Evolutionary conservation across 345 rosid genomes (phyloP).

Genomic region (Brassica cretica): DNA sequence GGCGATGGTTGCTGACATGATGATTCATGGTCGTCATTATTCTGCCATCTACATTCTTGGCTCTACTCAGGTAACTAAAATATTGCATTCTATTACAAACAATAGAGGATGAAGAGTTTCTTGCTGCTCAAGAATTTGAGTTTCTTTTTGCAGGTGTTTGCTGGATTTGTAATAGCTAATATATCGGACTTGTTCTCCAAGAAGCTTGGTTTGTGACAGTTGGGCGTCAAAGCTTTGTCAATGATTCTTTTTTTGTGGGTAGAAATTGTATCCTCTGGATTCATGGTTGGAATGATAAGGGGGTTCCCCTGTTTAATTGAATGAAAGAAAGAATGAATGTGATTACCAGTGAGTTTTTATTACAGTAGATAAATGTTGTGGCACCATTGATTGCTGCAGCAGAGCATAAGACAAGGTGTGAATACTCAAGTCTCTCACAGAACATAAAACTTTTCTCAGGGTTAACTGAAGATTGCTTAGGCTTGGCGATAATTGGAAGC

Average conservation of each 20-base stretch:
- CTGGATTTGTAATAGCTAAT: slow-evolving; percentile 91
- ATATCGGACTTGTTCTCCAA: slow-evolving; percentile 72
- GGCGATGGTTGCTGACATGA: slow-evolving; percentile 86
- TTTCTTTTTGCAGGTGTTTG: slow-evolving; percentile 66
- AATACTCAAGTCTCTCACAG: background rate
- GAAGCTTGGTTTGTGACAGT: slow-evolving; percentile 72
- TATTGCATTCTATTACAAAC: background rate
- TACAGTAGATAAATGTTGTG: background rate
- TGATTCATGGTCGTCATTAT: slow-evolving; percentile 68
- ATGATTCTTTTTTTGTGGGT: slow-evolving; percentile 28
- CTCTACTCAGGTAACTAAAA: slow-evolving; percentile 59
- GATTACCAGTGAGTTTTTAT: slow-evolving; percentile 5
- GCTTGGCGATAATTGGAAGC: background rate
- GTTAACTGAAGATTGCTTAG: background rate
- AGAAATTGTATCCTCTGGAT: slow-evolving; percentile 28
- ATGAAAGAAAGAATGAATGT: slow-evolving; percentile 19
- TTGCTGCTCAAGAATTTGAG: slow-evolving; percentile 6
- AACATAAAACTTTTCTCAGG: background rate
- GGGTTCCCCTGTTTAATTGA: background rate
- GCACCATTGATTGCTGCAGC: background rate
- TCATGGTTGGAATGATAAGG: slow-evolving; percentile 14
- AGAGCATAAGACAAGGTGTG: background rate
- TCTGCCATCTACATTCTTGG: slow-evolving; percentile 72
- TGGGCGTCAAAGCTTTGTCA: background rate
- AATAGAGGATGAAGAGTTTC: background rate